phyloP scores from a whole-genome alignment of 1,284 basidiomycete genomes.

The Heterobasidion parviporum region DNA sequence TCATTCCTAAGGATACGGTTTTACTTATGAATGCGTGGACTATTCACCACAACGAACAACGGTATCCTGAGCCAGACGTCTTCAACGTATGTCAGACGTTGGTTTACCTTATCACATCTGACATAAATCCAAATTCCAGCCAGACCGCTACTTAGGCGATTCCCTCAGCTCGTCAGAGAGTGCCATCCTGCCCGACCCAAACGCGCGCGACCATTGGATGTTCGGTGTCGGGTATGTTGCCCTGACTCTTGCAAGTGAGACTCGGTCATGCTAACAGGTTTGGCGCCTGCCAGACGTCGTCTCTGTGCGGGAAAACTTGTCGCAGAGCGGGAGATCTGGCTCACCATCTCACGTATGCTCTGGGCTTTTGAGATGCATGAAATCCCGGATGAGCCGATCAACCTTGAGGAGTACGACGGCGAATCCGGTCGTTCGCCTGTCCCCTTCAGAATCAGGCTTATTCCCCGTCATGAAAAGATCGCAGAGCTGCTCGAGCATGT shows the following conservation, averaged over 20 bases:
- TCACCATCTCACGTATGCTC: neutral
- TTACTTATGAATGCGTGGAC: neutral
- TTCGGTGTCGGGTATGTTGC: neutral
- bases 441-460: neutral
- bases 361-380: neutral
- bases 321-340: neutral
- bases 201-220: neutral
- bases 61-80: neutral
- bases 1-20: constrained; percentile 1
- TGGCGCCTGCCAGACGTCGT: neutral
- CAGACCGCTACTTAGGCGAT: neutral
- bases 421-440: neutral
- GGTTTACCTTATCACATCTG: neutral
- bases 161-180: neutral
- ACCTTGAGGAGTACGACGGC: neutral
- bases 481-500: neutral
- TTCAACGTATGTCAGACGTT: neutral
- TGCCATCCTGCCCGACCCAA: neutral
- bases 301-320: neutral
- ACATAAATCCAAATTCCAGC: neutral
- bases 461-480: neutral
- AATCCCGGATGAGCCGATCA: neutral
- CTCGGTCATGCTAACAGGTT: neutral
- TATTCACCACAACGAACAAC: neutral
- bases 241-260: neutral